phyloP scores from a whole-genome alignment of 495 filamentous ascomycete genomes.

The Penicillium manginii region DNA sequence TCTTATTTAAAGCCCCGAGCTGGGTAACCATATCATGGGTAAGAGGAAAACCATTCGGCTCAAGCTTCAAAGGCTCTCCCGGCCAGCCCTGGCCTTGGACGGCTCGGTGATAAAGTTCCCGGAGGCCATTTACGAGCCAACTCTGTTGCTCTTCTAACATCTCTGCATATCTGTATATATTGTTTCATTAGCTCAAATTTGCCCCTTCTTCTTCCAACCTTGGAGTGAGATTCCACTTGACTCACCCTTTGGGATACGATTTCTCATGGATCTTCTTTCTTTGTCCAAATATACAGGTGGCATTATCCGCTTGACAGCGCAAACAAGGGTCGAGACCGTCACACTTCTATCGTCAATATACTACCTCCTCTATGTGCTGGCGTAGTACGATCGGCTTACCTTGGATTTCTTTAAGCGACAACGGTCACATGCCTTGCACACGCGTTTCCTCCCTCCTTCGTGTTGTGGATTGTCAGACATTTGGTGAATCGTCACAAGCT shows the following conservation, averaged over 20 bases:
- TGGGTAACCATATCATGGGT: not conserved
- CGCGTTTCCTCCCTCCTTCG: not conserved
- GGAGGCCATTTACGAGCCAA: not conserved
- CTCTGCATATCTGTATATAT: not conserved
- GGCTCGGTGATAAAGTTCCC: not conserved
- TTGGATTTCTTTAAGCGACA: slow-evolving; percentile 6
- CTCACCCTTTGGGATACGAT: not conserved
- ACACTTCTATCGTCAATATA: not conserved
- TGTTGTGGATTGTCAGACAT: not conserved
- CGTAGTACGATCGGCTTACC: too few relatives aligned
- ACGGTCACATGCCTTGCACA: slow-evolving; percentile 9
- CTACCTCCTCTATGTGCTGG: too few relatives aligned
- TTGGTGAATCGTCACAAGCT: not conserved
- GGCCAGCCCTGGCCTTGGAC: not conserved
- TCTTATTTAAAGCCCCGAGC: not conserved
- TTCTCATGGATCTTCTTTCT: not conserved
- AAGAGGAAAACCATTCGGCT: not conserved
- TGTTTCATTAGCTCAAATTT: not conserved
- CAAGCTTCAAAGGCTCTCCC: not conserved
- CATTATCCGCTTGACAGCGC: slow-evolving; percentile 2
- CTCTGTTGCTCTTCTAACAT: not conserved
- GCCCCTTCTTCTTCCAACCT: not conserved
- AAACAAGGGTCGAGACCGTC: slow-evolving; percentile 1
- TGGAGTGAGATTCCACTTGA: not conserved
- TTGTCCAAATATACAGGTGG: slow-evolving; percentile 1